These are phyloP conservation scores for Endothia cerciana DNA, from an alignment of 2,329 filamentous ascomycete genomes.

Conservation along the genomic window DNA sequence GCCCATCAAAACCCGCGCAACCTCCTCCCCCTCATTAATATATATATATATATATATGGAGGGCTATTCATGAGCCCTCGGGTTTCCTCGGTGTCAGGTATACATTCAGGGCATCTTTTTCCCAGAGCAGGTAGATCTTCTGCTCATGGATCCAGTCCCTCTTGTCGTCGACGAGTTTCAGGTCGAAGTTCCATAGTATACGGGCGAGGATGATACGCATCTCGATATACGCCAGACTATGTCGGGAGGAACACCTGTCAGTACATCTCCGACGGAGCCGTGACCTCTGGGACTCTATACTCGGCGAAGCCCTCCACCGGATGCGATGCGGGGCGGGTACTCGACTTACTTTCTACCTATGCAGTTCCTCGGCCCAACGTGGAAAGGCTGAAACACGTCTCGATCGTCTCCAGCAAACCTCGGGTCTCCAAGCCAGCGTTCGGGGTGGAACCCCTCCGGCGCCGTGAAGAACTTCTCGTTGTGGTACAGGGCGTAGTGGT, in stretches of 20 bases:
- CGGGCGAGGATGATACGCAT: conserved; percentile 41
- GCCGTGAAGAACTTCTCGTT: conserved; percentile 38
- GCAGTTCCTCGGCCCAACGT: conserved; percentile 39
- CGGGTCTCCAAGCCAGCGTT: conserved; percentile 38
- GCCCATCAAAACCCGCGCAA: no score
- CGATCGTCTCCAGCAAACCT: conserved; percentile 24
- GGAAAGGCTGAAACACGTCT: conserved; percentile 36
- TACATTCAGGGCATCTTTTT: conserved; percentile 37
- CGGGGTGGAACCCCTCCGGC: conserved; percentile 40
- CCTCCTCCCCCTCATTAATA: no score
- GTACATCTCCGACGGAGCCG: not conserved
- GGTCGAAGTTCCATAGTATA: conserved; percentile 41
- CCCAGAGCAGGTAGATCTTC: conserved; percentile 37
- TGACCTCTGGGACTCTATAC: not conserved
- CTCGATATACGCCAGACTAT: conserved; percentile 41
- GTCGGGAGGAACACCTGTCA: conserved; percentile 8
- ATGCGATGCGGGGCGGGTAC: not conserved
- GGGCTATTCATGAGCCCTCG: not conserved
- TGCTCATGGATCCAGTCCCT: conserved; percentile 35
- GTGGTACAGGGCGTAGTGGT: conserved; percentile 38
- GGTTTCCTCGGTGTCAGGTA: conserved; percentile 29
- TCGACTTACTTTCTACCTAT: conserved; percentile 38
- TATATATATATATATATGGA: no score
- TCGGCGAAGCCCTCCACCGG: not conserved
- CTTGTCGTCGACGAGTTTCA: conserved; percentile 35